Base-by-base conservation (phyloP, 768 basidiomycete species). In the Cubamyces sp. region DNA sequence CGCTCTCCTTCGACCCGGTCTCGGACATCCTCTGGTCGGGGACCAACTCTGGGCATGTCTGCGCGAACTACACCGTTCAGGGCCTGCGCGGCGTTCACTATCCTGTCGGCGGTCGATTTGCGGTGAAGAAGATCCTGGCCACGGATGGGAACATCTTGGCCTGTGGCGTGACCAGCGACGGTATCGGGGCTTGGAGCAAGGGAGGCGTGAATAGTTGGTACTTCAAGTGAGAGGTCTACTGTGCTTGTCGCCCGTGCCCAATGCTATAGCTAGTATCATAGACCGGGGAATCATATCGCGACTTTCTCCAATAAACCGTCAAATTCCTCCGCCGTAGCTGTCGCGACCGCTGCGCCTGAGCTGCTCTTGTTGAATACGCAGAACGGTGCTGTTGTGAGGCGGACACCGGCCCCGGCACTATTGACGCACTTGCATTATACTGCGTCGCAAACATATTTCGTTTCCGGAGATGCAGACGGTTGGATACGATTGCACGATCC, bases 11-110 rank as follows among this genome's bases (percentile, higher is more conserved):
- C 73, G 96, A 99, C 75, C 90, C 94, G 8, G 87, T 91, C 21
- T 92, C 93, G 0, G 95, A 98, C 73, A 85, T 89, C 6, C 77
- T 99, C 39, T 97, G 95, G 94, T 79, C 88, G 49, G 96, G 95
- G 30, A 81, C 84, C 9, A 84, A 86, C 60, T 76, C 83, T 28
- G 96, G 96, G 3, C 78, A 78, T 59, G 82, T 97, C 62, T 73
- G 81, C 42, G 88, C 90, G 1, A 84, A 87, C 71, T 86, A 91
- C 75, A 81, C 86, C 43, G 73, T 82, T 30, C 81, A 80, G 50
- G 88, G 86, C 16, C 70, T 84, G 51, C 84, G 86, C 52, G 90
- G 91, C 3, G 88, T 92, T 37, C 82, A 82, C 21, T 94, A 90
- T 71, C 87, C 82, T 26, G 87, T 90, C 37, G 90, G 91, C 12